These are phyloP conservation scores for Opeltia flavorubescens DNA, from an alignment of 495 filamentous ascomycete species.

Conservation along the genomic window DNA sequence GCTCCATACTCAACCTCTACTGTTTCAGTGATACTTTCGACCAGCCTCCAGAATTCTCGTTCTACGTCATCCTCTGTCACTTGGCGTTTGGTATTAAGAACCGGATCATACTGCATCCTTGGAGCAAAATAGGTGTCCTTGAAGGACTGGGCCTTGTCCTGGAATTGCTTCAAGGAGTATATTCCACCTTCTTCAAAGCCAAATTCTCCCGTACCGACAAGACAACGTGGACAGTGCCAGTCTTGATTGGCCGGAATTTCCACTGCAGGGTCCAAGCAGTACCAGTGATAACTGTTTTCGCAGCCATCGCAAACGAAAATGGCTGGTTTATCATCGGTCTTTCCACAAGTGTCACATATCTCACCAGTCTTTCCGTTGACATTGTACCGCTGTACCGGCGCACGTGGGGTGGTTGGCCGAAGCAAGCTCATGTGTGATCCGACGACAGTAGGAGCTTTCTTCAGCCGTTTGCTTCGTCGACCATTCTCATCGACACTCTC, in stretches of 20 bases:
- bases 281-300: constrained; percentile 74
- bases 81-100: constrained; percentile 59
- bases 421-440: constrained; percentile 95
- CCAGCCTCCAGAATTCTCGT: constrained; percentile 90
- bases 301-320: constrained; percentile 87
- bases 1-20: constrained; percentile 98
- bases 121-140: constrained; percentile 85
- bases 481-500: constrained; percentile 58
- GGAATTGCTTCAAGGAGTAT: constrained; percentile 92
- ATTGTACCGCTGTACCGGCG: constrained; percentile 50
- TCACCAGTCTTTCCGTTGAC: constrained; percentile 49
- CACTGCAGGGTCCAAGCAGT: constrained; percentile 81
- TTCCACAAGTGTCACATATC: constrained; percentile 84
- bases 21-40: constrained; percentile 83
- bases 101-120: constrained; percentile 80
- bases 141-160: constrained; percentile 89
- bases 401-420: constrained; percentile 61
- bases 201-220: constrained; percentile 93
- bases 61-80: constrained; percentile 95
- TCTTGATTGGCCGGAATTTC: constrained; percentile 67
- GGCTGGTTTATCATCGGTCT: constrained; percentile 52
- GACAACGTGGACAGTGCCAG: constrained; percentile 92
- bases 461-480: constrained; percentile 80
- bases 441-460: constrained; percentile 84
- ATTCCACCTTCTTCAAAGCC: constrained; percentile 95